These are phyloP conservation scores for Echites panduratus DNA, from an alignment of 257 asterid genomes.

Conservation along the genomic window DNA sequence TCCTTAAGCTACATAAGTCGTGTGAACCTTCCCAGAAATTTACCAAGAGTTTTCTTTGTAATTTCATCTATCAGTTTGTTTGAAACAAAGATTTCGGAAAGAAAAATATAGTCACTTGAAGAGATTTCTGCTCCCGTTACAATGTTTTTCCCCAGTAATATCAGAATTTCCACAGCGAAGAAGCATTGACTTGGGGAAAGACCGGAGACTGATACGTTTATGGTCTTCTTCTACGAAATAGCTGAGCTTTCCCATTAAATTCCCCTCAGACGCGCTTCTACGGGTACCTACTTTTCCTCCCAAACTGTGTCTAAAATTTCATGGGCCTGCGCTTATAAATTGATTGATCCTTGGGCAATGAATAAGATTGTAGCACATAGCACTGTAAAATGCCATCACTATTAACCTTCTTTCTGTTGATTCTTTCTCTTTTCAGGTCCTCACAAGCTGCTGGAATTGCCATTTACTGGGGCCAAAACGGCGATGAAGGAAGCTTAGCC, in stretches of 20 bases:
- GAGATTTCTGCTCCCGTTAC: background rate
- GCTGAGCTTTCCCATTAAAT: background rate
- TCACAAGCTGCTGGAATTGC: constrained; percentile 32
- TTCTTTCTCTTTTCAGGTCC: constrained; percentile 10
- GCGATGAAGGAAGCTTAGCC: constrained; percentile 38
- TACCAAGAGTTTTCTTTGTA: background rate
- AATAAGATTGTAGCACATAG: background rate
- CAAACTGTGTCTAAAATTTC: background rate
- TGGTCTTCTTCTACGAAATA: background rate
- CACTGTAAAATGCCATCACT: constrained; percentile 10
- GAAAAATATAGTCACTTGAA: background rate
- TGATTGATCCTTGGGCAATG: background rate
- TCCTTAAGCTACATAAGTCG: background rate
- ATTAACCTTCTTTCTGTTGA: constrained; percentile 17
- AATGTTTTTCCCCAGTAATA: no score
- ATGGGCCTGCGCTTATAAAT: constrained; percentile 6
- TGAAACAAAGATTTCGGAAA: background rate
- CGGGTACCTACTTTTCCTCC: background rate
- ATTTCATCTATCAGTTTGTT: background rate
- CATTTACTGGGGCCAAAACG: constrained; percentile 65
- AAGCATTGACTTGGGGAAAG: background rate
- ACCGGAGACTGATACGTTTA: background rate
- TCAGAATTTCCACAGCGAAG: background rate
- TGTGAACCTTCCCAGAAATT: no score
- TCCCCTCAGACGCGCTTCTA: background rate